phyloP scores from a whole-genome alignment of 2,329 filamentous ascomycete genomes.

The Cladophialophora bantiana region DNA sequence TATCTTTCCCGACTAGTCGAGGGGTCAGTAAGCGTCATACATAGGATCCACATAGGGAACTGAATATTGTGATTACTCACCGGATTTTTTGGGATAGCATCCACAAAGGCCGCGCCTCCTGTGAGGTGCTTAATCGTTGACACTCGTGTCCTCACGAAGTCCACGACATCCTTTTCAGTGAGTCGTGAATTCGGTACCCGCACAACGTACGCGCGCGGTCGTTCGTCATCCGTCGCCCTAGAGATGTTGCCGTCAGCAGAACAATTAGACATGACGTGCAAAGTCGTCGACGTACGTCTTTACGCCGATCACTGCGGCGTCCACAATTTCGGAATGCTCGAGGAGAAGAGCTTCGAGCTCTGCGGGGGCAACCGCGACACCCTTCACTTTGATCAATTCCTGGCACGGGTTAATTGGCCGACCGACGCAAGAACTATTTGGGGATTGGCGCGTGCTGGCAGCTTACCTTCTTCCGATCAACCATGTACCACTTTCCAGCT shows the following conservation, averaged over 20 bases:
- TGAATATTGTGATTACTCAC: slow-evolving; percentile 13
- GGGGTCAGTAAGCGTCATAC: neutral
- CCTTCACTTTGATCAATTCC: slow-evolving; percentile 62
- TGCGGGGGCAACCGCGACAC: slow-evolving; percentile 57
- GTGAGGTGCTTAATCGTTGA: slow-evolving; percentile 55
- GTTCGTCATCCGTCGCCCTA: slow-evolving; percentile 42
- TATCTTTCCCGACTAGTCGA: slow-evolving; percentile 54
- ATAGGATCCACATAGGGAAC: neutral
- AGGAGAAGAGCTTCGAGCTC: slow-evolving; percentile 57
- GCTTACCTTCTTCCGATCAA: slow-evolving; percentile 84
- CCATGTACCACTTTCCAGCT: slow-evolving; percentile 80
- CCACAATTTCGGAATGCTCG: slow-evolving; percentile 52
- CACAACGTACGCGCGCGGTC: slow-evolving; percentile 36
- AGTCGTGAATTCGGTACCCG: slow-evolving; percentile 48
- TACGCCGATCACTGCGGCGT: slow-evolving; percentile 57
- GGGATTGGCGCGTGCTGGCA: slow-evolving; percentile 36
- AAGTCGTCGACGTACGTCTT: slow-evolving; percentile 42
- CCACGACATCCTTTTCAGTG: slow-evolving; percentile 48
- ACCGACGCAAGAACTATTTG: neutral
- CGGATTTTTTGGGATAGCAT: slow-evolving; percentile 55
- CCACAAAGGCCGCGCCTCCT: slow-evolving; percentile 55
- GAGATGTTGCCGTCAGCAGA: neutral
- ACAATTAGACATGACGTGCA: neutral
- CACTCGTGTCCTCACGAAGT: slow-evolving; percentile 53
- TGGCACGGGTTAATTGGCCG: slow-evolving; percentile 13